phyloP scores from a whole-genome alignment of 805 yeast genomes.

The Barnettozyma californica region DNA sequence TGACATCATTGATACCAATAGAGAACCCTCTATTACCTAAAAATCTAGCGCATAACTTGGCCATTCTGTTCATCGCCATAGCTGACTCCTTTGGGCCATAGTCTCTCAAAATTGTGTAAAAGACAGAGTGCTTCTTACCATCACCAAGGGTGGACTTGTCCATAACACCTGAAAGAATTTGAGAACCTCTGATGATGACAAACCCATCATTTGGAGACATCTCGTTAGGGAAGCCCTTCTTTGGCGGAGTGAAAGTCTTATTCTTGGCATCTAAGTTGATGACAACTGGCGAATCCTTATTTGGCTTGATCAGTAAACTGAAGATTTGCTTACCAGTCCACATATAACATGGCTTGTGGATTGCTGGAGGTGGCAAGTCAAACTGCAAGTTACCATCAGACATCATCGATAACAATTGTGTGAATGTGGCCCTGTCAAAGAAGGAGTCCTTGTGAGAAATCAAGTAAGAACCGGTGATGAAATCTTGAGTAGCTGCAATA shows the following conservation, averaged over 20 bases:
- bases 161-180: slow-evolving; percentile 90
- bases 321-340: slow-evolving; percentile 99
- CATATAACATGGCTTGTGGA: slow-evolving; percentile 77
- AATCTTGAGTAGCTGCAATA: slow-evolving; percentile 99
- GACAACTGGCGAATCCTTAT: slow-evolving; percentile 64
- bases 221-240: slow-evolving; percentile 67
- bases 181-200: slow-evolving; percentile 84
- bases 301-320: slow-evolving; percentile 82
- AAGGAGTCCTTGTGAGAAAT: slow-evolving; percentile 92
- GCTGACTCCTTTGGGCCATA: slow-evolving; percentile 98
- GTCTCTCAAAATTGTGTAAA: slow-evolving; percentile 90
- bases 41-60: slow-evolving; percentile 94
- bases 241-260: slow-evolving; percentile 82
- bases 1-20: slow-evolving; percentile 95
- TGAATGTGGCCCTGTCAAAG: slow-evolving; percentile 79
- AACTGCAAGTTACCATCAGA: slow-evolving; percentile 84
- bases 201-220: slow-evolving; percentile 98
- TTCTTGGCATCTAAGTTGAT: slow-evolving; percentile 93
- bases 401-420: slow-evolving; percentile 90
- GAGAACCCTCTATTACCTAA: slow-evolving; percentile 95
- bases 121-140: slow-evolving; percentile 95
- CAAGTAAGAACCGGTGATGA: slow-evolving; percentile 92
- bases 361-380: slow-evolving; percentile 94
- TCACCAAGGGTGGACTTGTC: slow-evolving; percentile 95
- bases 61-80: slow-evolving; percentile 96